phyloP scores from a whole-genome alignment of 78 protist genomes.

The Trichosphaerium sp. region DNA sequence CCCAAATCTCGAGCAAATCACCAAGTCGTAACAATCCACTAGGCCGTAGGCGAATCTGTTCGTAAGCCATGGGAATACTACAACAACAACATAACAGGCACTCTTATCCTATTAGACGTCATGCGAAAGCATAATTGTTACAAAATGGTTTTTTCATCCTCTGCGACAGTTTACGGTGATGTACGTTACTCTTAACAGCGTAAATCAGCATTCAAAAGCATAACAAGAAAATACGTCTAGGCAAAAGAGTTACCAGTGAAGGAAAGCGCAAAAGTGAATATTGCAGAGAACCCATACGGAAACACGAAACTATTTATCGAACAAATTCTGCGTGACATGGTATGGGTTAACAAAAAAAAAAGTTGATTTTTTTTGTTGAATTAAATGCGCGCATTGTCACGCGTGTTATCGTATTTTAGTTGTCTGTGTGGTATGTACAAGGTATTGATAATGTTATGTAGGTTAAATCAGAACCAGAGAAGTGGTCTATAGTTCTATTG shows the following conservation, averaged over 20 bases:
- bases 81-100: conserved; percentile 80
- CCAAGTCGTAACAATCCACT: not conserved
- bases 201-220: not conserved
- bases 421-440: not conserved
- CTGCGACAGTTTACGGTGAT: conserved; percentile 96
- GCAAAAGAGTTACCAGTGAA: conserved; percentile 60
- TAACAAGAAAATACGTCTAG: conserved; percentile 49
- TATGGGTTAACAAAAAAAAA: no score
- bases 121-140: conserved; percentile 52
- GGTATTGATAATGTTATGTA: not conserved
- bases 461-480: not conserved
- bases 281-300: conserved; percentile 90
- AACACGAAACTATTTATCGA: conserved; percentile 87
- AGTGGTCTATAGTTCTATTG: conserved; percentile 50
- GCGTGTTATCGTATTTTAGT: not conserved
- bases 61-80: conserved; percentile 81
- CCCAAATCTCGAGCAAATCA: not conserved
- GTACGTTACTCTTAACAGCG: not conserved
- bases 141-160: conserved; percentile 85
- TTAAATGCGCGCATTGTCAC: not conserved
- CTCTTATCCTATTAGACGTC: conserved; percentile 54
- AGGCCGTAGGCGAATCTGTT: conserved; percentile 88
- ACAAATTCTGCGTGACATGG: conserved; percentile 60
- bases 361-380: conserved; percentile 5
- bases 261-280: no score